Evolutionary conservation across 2,329 filamentous ascomycete genomes (phyloP), one percentile per base, ranked within the genome.

Genomic region (Apiospora arundinis): DNA sequence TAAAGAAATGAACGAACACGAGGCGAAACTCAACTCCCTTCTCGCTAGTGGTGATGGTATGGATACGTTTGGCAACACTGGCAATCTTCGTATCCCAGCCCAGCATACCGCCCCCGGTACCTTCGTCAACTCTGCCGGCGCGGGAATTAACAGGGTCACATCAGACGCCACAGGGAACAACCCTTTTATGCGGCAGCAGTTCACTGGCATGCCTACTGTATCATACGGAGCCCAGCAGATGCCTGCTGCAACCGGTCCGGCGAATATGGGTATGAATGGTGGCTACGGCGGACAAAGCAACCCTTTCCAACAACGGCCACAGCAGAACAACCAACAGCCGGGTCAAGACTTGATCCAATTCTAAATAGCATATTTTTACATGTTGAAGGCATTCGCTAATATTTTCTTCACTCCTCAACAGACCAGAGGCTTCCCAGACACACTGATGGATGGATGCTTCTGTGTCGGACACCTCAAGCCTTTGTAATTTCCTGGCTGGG

Each of bases 1-100:
- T 77, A 89, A 85, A 77, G 86, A 89, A 73, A 78, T 90, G 75
- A 90, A 82, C 76, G 89, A 90, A 79, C 91, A 91, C 81, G 88
- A 91, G 79, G 91, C 92, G 28, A 92, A 90, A 78, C 92, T 99
- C 75, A 98, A 98, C 80, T 89, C 93, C 1, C 90, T 99, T 45
- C 90, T 99, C 63, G 89, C 95, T 3, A 91, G 89, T 32, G 95
- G 96, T 74, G 96, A 99, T 71, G 96, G 96, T 32, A 93, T 97
- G 86, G 96, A 99, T 80, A 99, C 96, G 0, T 99, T 97, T 80
- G 96, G 96, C 75, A 99, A 99, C 81, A 94, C 94, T n/a, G 96
- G 96, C 75, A 94, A 98, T 74, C 87, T 97, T 66, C 95, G 96
- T 82, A 97, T 99, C 74, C 96, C 96, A 1, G 92, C 96, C 2